A percentile compares a stretch with the other conserved stretches of the same genome.
phyloP scores from a whole-genome alignment of 2,329 filamentous ascomycete genomes.

The Pseudovirgaria hyperparasitica region DNA sequence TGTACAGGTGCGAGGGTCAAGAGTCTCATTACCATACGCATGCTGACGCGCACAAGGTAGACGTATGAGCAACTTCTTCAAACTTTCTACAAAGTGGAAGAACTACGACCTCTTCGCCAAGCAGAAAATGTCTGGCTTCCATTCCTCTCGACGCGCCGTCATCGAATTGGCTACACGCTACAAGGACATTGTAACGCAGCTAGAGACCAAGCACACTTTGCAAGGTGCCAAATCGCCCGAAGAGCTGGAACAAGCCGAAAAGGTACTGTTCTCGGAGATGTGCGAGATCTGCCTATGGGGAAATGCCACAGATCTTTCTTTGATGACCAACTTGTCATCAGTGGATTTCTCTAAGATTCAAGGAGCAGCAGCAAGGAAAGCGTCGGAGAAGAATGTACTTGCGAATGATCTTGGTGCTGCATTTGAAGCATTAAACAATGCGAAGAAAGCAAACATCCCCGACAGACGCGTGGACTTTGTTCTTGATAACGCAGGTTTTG shows the following conservation, averaged over 20 bases:
- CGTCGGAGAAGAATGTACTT: constrained; percentile 81
- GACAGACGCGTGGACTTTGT: constrained; percentile 84
- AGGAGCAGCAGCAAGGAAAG: constrained; percentile 74
- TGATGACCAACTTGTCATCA: constrained; percentile 80
- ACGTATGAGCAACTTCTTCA: constrained; percentile 70
- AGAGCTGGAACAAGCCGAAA: constrained; percentile 54
- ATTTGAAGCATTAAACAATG: constrained; percentile 55
- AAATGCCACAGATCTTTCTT: constrained; percentile 87
- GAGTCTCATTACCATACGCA: background rate
- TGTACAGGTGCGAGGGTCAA: constrained; percentile 52
- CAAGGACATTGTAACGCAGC: constrained; percentile 56
- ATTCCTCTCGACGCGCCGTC: constrained; percentile 77
- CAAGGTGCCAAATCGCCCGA: constrained; percentile 31
- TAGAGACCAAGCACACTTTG: constrained; percentile 40
- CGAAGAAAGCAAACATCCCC: constrained; percentile 46
- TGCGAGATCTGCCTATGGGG: constrained; percentile 96
- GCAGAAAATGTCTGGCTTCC: constrained; percentile 87
- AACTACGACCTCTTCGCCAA: constrained; percentile 77
- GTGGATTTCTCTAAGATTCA: constrained; percentile 96
- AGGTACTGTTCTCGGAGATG: constrained; percentile 78
- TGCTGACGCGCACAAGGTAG: constrained; percentile 33
- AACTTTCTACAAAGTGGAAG: constrained; percentile 70
- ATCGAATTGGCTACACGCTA: constrained; percentile 72
- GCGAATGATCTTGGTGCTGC: constrained; percentile 69
- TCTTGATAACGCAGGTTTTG: constrained; percentile 93